Percentiles rank a stretch among this genome's conserved stretches.
Evolutionary conservation across 208 protist genomes (phyloP).

Genomic region (Acanthamoeba royreba): DNA sequence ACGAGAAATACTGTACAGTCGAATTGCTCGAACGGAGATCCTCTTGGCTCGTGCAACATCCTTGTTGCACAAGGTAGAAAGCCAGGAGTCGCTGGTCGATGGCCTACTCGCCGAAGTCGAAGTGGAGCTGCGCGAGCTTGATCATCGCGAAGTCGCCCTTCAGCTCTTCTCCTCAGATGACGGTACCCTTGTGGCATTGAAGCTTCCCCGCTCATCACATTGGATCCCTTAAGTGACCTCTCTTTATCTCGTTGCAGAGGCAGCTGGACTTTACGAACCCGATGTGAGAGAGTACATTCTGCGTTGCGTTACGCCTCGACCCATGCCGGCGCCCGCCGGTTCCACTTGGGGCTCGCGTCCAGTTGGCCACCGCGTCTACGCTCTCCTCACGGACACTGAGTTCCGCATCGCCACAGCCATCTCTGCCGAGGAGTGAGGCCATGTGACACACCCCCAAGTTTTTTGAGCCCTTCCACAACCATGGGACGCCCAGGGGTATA

Average conservation of each 20-base stretch:
- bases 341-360: background rate
- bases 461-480: too few species aligned
- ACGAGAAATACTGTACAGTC: background rate
- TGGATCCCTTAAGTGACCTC: too few species aligned
- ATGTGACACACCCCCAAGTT: too few species aligned
- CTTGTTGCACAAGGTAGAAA: background rate
- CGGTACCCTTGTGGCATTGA: background rate
- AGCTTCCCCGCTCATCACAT: background rate
- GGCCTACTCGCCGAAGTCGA: background rate
- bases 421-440: background rate
- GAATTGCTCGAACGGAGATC: background rate
- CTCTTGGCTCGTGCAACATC: background rate
- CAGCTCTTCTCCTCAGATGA: background rate
- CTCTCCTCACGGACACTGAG: background rate
- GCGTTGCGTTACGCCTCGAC: background rate
- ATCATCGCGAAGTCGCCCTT: background rate
- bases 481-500: too few species aligned
- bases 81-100: background rate
- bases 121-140: background rate
- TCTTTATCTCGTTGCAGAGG: too few species aligned
- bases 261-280: background rate
- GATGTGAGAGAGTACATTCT: background rate
- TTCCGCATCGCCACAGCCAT: background rate
- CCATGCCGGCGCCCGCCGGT: background rate
- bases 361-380: background rate